These are phyloP conservation scores for Cicer yamashitae DNA, from an alignment of 306 rosid genomes.

Conservation along the genomic window DNA sequence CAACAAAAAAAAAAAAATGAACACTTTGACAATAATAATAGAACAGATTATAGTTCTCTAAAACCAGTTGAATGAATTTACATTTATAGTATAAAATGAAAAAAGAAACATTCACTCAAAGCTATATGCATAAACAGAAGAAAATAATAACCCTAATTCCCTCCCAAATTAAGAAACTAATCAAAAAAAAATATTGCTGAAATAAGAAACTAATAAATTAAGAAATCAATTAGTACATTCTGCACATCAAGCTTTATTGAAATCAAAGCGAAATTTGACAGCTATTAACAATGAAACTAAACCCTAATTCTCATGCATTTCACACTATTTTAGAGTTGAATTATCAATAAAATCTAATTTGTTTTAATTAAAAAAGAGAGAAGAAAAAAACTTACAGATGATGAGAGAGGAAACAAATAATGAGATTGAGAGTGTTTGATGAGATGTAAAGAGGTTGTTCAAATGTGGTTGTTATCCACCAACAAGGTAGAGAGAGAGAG, in stretches of 20 bases:
- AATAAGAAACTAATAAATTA: constrained; percentile 7
- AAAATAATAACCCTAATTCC: constrained; percentile 21
- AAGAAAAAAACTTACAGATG: constrained; percentile 68
- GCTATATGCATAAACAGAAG: constrained; percentile 24
- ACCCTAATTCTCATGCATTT: constrained; percentile 51
- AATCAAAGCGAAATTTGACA: constrained; percentile 38
- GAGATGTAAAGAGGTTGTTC: constrained; percentile 49
- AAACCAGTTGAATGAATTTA: background rate
- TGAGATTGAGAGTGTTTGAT: constrained; percentile 59
- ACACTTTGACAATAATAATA: constrained; percentile 34
- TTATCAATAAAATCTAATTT: constrained; percentile 40
- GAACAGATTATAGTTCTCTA: background rate
- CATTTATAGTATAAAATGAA: constrained; percentile 2
- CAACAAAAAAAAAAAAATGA: constrained; percentile 26
- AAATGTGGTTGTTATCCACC: constrained; percentile 48
- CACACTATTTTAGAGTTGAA: background rate
- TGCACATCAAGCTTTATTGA: constrained; percentile 17
- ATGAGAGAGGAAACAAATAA: constrained; percentile 43
- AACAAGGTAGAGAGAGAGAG: constrained; percentile 5
- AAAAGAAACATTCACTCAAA: constrained; percentile 21
- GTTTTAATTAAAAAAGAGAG: constrained; percentile 25
- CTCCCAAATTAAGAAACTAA: background rate
- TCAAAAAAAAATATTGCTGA: background rate
- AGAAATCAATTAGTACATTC: constrained; percentile 19
- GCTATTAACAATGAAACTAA: constrained; percentile 37